A percentile compares a stretch with the other conserved stretches of the same genome.
phyloP scores from a whole-genome alignment of 2,329 filamentous ascomycete species.

The Bipolaris zeicola region DNA sequence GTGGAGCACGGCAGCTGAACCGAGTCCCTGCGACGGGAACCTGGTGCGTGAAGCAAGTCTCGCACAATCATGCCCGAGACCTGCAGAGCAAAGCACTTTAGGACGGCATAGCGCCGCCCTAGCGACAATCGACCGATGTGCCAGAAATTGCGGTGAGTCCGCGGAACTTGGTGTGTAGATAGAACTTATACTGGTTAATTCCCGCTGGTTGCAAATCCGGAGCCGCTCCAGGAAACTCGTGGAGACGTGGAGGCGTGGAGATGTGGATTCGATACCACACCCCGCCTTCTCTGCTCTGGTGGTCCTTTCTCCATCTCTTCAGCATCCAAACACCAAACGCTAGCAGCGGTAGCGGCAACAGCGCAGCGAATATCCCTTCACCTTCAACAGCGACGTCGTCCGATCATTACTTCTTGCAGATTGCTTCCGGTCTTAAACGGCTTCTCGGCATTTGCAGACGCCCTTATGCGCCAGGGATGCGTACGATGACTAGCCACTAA shows the following conservation, averaged over 20 bases:
- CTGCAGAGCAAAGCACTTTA: constrained; percentile 2
- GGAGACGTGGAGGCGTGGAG: constrained; percentile 15
- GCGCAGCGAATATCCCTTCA: background rate
- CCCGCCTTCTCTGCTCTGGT: constrained; percentile 1
- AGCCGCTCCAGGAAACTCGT: constrained; percentile 8
- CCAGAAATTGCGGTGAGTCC: constrained; percentile 6
- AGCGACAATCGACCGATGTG: background rate
- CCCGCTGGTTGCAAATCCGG: constrained; percentile 1
- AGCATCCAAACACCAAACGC: background rate
- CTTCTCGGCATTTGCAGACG: constrained; percentile 7
- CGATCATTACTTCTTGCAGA: constrained; percentile 10
- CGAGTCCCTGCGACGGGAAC: constrained; percentile 15
- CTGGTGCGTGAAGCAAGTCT: constrained; percentile 14
- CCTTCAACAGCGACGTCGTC: constrained; percentile 1
- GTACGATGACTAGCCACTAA: constrained; percentile 4
- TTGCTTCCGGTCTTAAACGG: constrained; percentile 8
- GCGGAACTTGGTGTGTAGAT: background rate
- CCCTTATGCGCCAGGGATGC: background rate
- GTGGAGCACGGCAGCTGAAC: constrained; percentile 24
- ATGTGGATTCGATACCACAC: constrained; percentile 4
- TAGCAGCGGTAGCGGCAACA: constrained; percentile 2
- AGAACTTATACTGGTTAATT: background rate
- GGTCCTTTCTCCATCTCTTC: constrained; percentile 10
- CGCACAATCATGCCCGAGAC: constrained; percentile 1
- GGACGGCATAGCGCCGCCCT: constrained; percentile 6